Conservation (phyloP, 1,139 yeast genomes). For the Yamadazyma friedrichii region DNA sequence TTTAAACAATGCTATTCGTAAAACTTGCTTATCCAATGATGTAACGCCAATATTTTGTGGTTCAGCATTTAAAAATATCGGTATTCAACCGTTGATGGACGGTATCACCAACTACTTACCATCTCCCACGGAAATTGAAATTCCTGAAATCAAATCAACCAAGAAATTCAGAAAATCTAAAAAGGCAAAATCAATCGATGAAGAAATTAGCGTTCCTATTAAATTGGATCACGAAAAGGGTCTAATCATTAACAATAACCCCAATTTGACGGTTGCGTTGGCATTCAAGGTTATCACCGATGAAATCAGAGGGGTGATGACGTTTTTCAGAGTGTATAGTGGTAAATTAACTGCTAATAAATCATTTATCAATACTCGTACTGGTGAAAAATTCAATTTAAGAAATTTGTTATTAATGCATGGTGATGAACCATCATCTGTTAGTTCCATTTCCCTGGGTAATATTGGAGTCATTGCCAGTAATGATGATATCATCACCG, state of each 20-base stretch:
- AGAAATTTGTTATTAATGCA: constrained; percentile 79
- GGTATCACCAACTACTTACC: constrained; percentile 79
- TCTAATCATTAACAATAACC: constrained; percentile 52
- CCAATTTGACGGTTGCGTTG: constrained; percentile 67
- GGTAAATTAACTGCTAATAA: constrained; percentile 68
- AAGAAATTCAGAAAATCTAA: constrained; percentile 12
- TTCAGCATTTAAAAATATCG: constrained; percentile 87
- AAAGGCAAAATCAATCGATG: constrained; percentile 13
- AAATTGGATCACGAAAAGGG: constrained; percentile 44
- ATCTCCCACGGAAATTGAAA: constrained; percentile 63
- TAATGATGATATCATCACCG: constrained; percentile 71
- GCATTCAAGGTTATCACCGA: constrained; percentile 93
- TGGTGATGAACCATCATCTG: constrained; percentile 81
- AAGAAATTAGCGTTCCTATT: constrained; percentile 29
- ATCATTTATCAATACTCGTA: constrained; percentile 64
- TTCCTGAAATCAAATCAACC: constrained; percentile 50
- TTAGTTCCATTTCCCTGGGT: constrained; percentile 62
- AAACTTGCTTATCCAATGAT: constrained; percentile 55
- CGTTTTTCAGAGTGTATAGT: constrained; percentile 83
- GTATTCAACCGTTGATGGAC: constrained; percentile 92
- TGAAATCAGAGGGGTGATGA: constrained; percentile 78
- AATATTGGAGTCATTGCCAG: constrained; percentile 90
- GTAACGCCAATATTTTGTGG: constrained; percentile 89
- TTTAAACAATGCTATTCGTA: constrained; percentile 58
- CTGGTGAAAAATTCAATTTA: constrained; percentile 64